These are phyloP conservation scores for Crotalaria pallida DNA, from an alignment of 306 rosid species.

Conservation along the genomic window DNA sequence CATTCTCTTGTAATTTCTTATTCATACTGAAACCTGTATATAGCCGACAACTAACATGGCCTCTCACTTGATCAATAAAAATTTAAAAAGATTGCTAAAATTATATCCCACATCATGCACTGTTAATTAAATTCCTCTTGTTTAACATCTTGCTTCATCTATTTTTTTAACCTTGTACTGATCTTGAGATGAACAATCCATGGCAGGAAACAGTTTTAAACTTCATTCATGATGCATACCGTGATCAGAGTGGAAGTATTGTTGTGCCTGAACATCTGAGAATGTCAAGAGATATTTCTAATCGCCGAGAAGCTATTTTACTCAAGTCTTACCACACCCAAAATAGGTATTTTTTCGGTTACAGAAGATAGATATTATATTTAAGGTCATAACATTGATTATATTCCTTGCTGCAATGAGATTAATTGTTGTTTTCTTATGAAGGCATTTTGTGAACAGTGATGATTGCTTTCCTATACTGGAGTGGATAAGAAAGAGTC, in stretches of 20 bases:
- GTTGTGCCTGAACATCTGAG: conserved; percentile 53
- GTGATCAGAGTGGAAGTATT: conserved; percentile 40
- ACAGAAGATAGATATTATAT: conserved; percentile 28
- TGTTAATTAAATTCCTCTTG: not conserved
- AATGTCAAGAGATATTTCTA: conserved; percentile 53
- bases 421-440: conserved; percentile 13
- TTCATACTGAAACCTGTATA: not conserved
- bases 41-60: not conserved
- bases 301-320: conserved; percentile 40
- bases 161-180: conserved; percentile 10
- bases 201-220: conserved; percentile 68
- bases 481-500: conserved; percentile 69
- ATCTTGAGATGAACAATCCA: conserved; percentile 16
- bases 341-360: conserved; percentile 45
- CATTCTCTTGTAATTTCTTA: not conserved
- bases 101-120: not conserved
- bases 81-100: not conserved
- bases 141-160: too few relatives aligned
- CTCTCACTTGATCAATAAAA: conserved; percentile 1
- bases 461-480: conserved; percentile 71
- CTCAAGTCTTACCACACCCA: conserved; percentile 58
- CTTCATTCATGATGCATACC: conserved; percentile 57
- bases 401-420: not conserved
- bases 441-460: conserved; percentile 60
- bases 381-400: not conserved